Percentiles rank a stretch among this genome's conserved stretches.
phyloP scores from a whole-genome alignment of 352 stramenopile species.

The Pythium oligandrum region DNA sequence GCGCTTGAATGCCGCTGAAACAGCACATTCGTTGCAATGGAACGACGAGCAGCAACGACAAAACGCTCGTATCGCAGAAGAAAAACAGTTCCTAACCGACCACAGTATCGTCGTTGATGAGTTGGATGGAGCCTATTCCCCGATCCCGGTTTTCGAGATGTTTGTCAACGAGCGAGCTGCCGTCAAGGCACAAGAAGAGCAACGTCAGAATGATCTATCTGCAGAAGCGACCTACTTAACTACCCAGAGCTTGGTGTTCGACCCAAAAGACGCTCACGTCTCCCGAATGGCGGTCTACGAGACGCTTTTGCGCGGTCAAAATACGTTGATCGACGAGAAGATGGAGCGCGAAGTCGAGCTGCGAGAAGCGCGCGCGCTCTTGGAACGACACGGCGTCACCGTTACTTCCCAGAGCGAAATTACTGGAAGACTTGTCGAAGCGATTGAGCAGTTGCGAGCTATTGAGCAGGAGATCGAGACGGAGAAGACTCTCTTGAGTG shows the following conservation, averaged over 20 bases:
- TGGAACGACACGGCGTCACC: constrained; percentile 21
- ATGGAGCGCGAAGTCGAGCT: constrained; percentile 40
- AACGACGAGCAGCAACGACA: background rate
- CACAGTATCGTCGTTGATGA: background rate
- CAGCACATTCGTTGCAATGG: too few species aligned
- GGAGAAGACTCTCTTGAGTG: too few species aligned
- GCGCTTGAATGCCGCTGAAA: too few species aligned
- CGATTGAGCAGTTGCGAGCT: constrained; percentile 3
- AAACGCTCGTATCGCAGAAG: background rate
- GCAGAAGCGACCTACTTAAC: constrained; percentile 8
- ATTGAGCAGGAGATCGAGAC: too few species aligned
- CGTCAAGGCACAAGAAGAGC: background rate
- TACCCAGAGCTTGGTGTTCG: constrained; percentile 10
- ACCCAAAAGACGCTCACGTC: background rate
- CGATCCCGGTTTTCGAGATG: background rate
- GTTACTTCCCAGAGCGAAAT: constrained; percentile 18
- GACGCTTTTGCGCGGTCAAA: constrained; percentile 39
- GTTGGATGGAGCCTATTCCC: constrained; percentile 5
- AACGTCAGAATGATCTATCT: constrained; percentile 1
- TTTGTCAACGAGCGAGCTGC: background rate
- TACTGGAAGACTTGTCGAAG: constrained; percentile 20
- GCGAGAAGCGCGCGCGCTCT: constrained; percentile 26
- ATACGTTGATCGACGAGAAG: constrained; percentile 53
- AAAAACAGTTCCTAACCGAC: constrained; percentile 4
- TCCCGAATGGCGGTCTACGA: constrained; percentile 37